phyloP scores from a whole-genome alignment of 2,329 filamentous ascomycete genomes.

The Alternaria sp. region DNA sequence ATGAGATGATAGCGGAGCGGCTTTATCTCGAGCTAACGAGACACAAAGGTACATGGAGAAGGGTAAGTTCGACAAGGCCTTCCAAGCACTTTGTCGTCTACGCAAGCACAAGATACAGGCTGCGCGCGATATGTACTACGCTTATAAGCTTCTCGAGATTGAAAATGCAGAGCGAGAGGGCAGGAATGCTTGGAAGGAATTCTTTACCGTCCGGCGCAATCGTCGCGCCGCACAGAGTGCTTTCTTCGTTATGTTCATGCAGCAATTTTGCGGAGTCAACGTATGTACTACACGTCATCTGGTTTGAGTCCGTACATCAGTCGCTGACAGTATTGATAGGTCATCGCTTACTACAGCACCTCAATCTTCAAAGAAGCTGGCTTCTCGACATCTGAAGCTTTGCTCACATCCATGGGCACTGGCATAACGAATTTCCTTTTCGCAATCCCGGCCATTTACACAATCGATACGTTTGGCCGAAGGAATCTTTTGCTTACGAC shows the following conservation, averaged over 20 bases:
- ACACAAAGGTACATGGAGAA: constrained; percentile 46
- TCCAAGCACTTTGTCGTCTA: constrained; percentile 59
- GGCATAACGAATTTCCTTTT: constrained; percentile 58
- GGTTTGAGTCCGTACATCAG: background rate
- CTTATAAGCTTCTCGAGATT: constrained; percentile 47
- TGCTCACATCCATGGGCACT: constrained; percentile 55
- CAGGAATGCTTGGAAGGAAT: constrained; percentile 44
- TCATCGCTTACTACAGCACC: constrained; percentile 42
- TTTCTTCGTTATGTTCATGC: constrained; percentile 51
- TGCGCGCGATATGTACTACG: constrained; percentile 65
- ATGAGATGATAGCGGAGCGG: background rate
- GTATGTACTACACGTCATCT: background rate
- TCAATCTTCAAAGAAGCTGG: constrained; percentile 47
- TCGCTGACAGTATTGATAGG: constrained; percentile 6
- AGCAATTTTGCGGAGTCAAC: constrained; percentile 47
- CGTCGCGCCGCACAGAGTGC: constrained; percentile 46
- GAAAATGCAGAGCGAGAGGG: constrained; percentile 48
- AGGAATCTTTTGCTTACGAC: constrained; percentile 57
- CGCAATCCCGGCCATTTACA: constrained; percentile 55
- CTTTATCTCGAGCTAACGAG: background rate
- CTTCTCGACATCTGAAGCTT: constrained; percentile 48
- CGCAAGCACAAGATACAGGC: constrained; percentile 63
- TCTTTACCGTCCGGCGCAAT: constrained; percentile 47
- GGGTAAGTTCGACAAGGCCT: constrained; percentile 46
- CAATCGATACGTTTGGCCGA: constrained; percentile 57